Base-by-base conservation (phyloP, 192 early-diverging fungal genomes). In the Glomus cerebriforme region DNA sequence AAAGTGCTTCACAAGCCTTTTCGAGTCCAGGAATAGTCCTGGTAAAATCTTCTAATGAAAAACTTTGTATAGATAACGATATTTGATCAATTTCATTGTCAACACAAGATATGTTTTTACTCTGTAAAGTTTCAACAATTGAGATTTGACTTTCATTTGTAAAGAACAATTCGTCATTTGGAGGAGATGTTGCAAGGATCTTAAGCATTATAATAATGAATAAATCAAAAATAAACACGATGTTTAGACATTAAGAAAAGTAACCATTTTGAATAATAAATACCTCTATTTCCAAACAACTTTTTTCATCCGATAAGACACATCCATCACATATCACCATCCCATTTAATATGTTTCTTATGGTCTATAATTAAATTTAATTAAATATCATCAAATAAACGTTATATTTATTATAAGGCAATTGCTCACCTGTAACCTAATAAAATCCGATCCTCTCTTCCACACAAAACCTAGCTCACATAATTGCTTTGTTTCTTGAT, bases 11-110 rank as follows among this genome's bases (percentile, higher is more conserved):
- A 73, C 90, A 94, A 1, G 95, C 95, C 7, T 86, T 79, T 73
- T 95, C 93, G 0, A 98, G 81, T 1, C 96, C 95, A 0, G 90
- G 88, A 9, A 92, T 77, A n/a, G 24, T 68, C 65, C 13, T 39
- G 7, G 37, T 8, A 45, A 22, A 37, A 10, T 66, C 63, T 77
- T 65, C 43, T 26, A 77, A 66, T 17, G 75, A 60, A 39, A 66
- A 9, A 26, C 26, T 39, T 9, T 17, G 7, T 34, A 77, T 29
- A 5, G 58, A 63, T 29, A n/a, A 43, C 8, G 31, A 24, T 24
- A 77, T 65, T 47, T 63, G 19, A 19, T 31, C n/a, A 31, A 65
- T 77, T 35, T 43, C 59, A 65, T 32, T 8, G 26, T 65, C 75
- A 22, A 66, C 26, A 63, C 39, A 12, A 2, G 43, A 8, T 39